phyloP scores from a whole-genome alignment of 106 monocot genomes.

The Phalaenopsis equestris region DNA sequence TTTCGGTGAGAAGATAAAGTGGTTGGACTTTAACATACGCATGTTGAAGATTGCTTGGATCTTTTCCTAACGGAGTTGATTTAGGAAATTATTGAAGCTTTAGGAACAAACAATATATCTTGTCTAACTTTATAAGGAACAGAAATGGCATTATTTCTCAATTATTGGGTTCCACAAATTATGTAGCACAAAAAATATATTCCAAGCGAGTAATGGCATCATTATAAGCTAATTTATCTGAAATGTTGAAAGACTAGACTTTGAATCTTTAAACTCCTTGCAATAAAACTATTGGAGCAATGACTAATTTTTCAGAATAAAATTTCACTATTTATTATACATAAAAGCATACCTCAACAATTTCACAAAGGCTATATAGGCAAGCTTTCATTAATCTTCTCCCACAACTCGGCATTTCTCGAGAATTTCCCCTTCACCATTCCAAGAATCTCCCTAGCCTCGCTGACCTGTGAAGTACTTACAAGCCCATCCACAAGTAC shows the following conservation, averaged over 20 bases:
- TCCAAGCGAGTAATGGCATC: background rate
- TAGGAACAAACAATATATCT: no score
- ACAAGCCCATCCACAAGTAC: slow-evolving; percentile 33
- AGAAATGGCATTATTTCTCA: no score
- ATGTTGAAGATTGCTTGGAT: no score
- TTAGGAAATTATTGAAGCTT: no score
- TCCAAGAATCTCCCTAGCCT: slow-evolving; percentile 25
- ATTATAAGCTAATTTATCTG: background rate
- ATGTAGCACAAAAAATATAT: background rate
- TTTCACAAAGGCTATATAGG: background rate
- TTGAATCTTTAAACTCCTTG: background rate
- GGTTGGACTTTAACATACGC: no score
- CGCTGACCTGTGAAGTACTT: slow-evolving; percentile 12
- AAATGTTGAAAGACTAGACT: background rate
- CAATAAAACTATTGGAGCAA: background rate
- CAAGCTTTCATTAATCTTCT: slow-evolving; percentile 30
- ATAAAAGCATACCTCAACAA: slow-evolving; percentile 1
- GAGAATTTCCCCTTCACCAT: slow-evolving; percentile 34
- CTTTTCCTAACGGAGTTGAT: no score
- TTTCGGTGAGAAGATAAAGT: no score
- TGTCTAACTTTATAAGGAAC: no score
- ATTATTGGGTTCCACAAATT: no score
- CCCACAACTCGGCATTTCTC: slow-evolving; percentile 21
- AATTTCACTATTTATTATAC: background rate
- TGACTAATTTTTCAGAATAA: background rate